Conservation (phyloP, 1,284 basidiomycete species). For the Tilletiaria anomala region DNA sequence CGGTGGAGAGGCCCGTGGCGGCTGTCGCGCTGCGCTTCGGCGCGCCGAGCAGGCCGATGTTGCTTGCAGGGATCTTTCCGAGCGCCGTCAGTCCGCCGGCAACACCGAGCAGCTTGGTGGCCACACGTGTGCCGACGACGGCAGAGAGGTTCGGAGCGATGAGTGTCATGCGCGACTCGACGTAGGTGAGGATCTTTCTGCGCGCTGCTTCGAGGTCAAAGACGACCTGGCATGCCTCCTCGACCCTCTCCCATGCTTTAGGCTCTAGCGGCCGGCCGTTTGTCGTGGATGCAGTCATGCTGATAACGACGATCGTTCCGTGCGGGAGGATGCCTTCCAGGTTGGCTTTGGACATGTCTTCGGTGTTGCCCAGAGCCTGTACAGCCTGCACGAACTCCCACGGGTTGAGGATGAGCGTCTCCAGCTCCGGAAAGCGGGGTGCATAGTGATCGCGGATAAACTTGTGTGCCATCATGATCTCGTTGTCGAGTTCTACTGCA, state of each 20-base stretch:
- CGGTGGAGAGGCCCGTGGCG: slow-evolving; percentile 56
- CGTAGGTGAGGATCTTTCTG: slow-evolving; percentile 80
- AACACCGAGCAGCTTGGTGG: slow-evolving; percentile 91
- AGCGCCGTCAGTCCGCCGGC: slow-evolving; percentile 82
- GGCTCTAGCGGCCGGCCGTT: slow-evolving; percentile 59
- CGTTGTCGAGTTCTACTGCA: slow-evolving; percentile 95
- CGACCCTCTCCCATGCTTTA: slow-evolving; percentile 62
- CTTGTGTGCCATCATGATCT: slow-evolving; percentile 94
- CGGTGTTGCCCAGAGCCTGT: slow-evolving; percentile 65
- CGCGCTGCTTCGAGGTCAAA: slow-evolving; percentile 73
- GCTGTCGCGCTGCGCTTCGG: slow-evolving; percentile 67
- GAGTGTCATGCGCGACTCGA: slow-evolving; percentile 94
- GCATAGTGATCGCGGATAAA: slow-evolving; percentile 98
- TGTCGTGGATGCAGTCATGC: slow-evolving; percentile 75
- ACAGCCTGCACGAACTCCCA: slow-evolving; percentile 86
- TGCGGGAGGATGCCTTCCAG: slow-evolving; percentile 66
- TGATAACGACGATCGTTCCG: slow-evolving; percentile 91
- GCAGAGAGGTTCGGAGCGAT: slow-evolving; percentile 94
- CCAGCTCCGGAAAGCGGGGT: slow-evolving; percentile 88
- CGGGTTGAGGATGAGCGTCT: slow-evolving; percentile 81
- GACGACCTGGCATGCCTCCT: slow-evolving; percentile 72
- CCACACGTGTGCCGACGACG: slow-evolving; percentile 93
- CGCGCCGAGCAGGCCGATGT: slow-evolving; percentile 88
- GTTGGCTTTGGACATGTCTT: slow-evolving; percentile 61
- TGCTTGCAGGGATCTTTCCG: slow-evolving; percentile 87